Evolutionary conservation across 1,139 yeast genomes (phyloP), one percentile per base, ranked within the genome.

Genomic region (Diutina rugosa): DNA sequence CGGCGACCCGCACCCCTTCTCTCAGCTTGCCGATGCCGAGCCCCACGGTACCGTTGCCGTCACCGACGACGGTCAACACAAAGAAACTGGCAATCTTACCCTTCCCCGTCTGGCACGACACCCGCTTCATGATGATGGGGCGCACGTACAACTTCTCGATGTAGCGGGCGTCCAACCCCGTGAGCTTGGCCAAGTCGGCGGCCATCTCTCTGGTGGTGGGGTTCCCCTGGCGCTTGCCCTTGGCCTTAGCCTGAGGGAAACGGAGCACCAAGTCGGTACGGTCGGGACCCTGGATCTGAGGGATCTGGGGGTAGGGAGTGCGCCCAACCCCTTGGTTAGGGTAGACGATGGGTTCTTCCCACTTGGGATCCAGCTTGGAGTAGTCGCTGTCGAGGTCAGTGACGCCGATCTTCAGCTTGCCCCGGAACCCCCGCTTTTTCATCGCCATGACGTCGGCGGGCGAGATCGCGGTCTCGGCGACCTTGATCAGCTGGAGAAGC

Each of bases 11-110:
- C 72, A 87, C 82, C 59, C 88, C 90, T 60, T 82, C 85, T 63
- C 90, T 78, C 58, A 93, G 91, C 67, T 89, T 89, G 59, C 99
- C 99, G 70, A 90, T 96, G 57, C 99, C 99, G 56, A 91, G 76
- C 53, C 99, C 99, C 60, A 91, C 77, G 85, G 90, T 88, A 61
- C 99, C 99, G 62, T 87, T 86, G 59, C 84, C 80, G 70, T 95
- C 96, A 54, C 99, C 99, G 8, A 87, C 97, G 49, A 91, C 89
- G 9, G 91, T 95, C 65, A 93, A 72, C 1, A 91, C 87, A 69
- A 89, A 93, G 69, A 84, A 87, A 55, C 90, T 84, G 55, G 87
- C 84, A 62, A 90, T 89, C 69, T 91, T 93, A 68, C 99, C 99
- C 76, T 90, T 89, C 55, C 91, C 83, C 1, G 98, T 93, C 77